Evolutionary conservation across 1,139 yeast genomes (phyloP).

Genomic region (Entelexis sorbosivorans): DNA sequence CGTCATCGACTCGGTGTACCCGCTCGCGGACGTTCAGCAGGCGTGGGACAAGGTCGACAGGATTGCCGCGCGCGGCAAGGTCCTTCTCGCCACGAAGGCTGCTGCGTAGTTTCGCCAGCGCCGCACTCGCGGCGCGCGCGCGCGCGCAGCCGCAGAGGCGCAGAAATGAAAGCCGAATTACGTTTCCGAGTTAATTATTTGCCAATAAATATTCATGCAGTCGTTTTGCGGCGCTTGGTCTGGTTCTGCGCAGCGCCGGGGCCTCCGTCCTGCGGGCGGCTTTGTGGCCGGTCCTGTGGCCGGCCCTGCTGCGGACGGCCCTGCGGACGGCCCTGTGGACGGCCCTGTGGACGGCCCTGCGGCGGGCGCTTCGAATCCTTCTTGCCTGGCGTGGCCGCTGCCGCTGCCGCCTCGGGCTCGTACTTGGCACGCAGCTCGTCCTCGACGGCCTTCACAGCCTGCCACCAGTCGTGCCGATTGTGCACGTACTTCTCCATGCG

Average conservation of each 20-base stretch:
- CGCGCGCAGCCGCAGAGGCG: too few species aligned
- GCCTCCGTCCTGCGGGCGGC: too few species aligned
- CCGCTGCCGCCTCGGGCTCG: constrained; percentile 1
- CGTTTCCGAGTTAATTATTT: background rate
- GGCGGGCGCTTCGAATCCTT: background rate
- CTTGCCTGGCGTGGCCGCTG: background rate
- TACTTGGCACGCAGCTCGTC: constrained; percentile 25
- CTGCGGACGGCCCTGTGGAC: background rate
- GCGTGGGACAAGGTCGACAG: constrained; percentile 42
- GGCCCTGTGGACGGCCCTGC: background rate
- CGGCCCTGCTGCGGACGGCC: too few species aligned
- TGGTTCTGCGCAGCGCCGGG: too few species aligned
- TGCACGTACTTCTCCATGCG: constrained; percentile 63
- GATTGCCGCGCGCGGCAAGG: constrained; percentile 52
- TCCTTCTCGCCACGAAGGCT: constrained; percentile 31
- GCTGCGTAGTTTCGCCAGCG: too few species aligned
- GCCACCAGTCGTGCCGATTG: constrained; percentile 76
- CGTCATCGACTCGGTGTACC: constrained; percentile 43
- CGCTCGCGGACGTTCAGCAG: constrained; percentile 39
- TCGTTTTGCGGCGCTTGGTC: constrained; percentile 2
- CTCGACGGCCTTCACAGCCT: constrained; percentile 59
- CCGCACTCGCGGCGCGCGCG: too few species aligned
- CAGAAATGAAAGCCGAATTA: too few species aligned
- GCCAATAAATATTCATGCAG: constrained; percentile 6
- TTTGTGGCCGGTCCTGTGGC: too few species aligned